Percentiles rank a stretch among this genome's conserved stretches.
These are phyloP conservation scores for Mycena vulgaris DNA, from an alignment of 768 basidiomycete genomes.

Conservation along the genomic window DNA sequence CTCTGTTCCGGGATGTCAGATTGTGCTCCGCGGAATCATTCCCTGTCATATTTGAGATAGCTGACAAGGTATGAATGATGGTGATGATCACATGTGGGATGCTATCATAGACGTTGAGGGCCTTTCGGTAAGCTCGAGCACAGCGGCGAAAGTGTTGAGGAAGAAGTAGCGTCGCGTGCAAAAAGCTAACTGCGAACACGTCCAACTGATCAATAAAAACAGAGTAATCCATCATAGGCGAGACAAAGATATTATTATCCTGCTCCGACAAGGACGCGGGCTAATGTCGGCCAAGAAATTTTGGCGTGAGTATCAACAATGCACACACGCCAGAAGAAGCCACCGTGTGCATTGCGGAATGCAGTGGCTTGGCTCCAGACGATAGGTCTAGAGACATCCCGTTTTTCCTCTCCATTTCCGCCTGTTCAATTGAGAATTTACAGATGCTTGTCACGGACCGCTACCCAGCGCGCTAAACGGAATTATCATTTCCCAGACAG, in stretches of 20 bases:
- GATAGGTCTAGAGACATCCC: too few species aligned
- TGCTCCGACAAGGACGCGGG: neutral
- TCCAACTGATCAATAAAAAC: neutral
- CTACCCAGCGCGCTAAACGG: too few species aligned
- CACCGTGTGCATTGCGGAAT: neutral
- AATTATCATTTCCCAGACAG: too few species aligned
- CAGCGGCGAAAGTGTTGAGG: too few species aligned
- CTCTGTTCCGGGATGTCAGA: neutral
- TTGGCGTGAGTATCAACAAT: neutral
- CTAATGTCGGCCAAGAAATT: neutral
- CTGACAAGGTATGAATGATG: neutral
- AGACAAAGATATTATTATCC: neutral
- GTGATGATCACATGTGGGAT: too few species aligned
- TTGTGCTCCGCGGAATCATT: neutral
- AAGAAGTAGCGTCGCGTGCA: neutral
- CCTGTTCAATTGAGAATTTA: neutral
- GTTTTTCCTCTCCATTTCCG: too few species aligned
- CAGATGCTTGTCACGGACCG: neutral
- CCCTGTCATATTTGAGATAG: neutral
- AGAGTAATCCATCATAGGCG: neutral
- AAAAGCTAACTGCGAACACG: neutral
- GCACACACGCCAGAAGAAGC: too few species aligned
- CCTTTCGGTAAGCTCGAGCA: neutral
- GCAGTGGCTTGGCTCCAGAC: neutral
- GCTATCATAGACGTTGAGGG: neutral